phyloP scores from a whole-genome alignment of 768 basidiomycete genomes.

The Mycena rebaudengoi region DNA sequence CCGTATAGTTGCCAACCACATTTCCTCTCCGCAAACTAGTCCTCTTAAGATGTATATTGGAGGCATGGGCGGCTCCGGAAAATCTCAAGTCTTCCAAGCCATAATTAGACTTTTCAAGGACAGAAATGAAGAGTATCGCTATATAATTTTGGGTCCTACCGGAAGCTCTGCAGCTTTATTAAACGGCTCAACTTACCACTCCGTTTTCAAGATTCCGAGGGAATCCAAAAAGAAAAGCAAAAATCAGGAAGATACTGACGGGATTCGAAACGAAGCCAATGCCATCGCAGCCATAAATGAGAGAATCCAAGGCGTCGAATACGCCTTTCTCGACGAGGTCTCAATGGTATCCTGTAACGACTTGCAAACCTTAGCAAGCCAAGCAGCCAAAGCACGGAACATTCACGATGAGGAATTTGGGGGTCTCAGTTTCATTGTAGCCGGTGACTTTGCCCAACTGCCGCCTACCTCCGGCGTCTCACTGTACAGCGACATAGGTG shows the following conservation, averaged over 20 bases:
- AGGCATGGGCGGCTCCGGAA: conserved; percentile 45
- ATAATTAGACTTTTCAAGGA: conserved; percentile 32
- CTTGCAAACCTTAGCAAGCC: conserved; percentile 32
- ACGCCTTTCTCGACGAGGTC: conserved; percentile 48
- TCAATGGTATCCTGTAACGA: conserved; percentile 37
- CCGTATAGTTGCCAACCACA: conserved; percentile 39
- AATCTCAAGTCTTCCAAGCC: conserved; percentile 41
- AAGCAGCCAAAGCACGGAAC: conserved; percentile 14
- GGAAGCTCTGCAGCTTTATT: conserved; percentile 32
- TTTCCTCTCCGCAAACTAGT: no score
- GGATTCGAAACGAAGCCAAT: background rate
- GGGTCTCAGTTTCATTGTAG: conserved; percentile 39
- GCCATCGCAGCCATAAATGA: background rate
- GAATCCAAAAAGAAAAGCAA: conserved; percentile 22
- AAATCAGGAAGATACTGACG: background rate
- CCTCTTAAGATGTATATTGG: no score
- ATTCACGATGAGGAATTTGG: conserved; percentile 28
- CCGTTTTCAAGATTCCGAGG: conserved; percentile 18
- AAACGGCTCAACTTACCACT: conserved; percentile 37
- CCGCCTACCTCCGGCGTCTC: conserved; percentile 27
- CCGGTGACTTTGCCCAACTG: conserved; percentile 46
- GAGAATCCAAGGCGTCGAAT: conserved; percentile 37
- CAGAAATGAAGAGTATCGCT: background rate
- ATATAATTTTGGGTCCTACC: conserved; percentile 22
- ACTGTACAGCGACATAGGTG: background rate